Percentiles rank a stretch among this genome's conserved stretches.
These are phyloP conservation scores for Sclerotinia sclerotiorum DNA, from an alignment of 2,329 filamentous ascomycete genomes.

Conservation along the genomic window DNA sequence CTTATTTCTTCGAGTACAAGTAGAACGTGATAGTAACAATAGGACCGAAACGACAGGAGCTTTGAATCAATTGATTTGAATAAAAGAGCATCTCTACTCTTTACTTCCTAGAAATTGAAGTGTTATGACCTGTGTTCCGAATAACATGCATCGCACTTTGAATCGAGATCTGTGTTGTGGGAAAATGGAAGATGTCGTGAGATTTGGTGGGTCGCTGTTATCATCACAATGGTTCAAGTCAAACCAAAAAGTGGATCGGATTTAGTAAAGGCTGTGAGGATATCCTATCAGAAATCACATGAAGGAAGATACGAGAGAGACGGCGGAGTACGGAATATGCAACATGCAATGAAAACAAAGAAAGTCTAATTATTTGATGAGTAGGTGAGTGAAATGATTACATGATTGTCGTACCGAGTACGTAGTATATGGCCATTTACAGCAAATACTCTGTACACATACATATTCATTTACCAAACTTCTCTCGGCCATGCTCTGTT, in stretches of 20 bases:
- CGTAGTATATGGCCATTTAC: no score
- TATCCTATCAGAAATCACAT: no score
- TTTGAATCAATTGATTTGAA: neutral
- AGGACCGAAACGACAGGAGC: constrained; percentile 1
- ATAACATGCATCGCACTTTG: neutral
- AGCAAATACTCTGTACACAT: no score
- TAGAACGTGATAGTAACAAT: neutral
- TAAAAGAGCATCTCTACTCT: neutral
- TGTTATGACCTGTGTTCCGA: neutral
- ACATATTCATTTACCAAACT: no score
- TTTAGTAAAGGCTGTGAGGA: neutral
- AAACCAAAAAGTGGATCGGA: neutral
- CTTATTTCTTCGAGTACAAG: neutral
- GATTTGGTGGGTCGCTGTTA: neutral
- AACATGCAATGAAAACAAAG: neutral
- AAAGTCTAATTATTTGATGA: neutral
- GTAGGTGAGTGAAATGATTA: neutral
- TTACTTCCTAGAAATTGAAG: no score
- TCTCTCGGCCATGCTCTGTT: neutral
- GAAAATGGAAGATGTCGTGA: constrained; percentile 13
- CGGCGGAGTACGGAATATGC: neutral
- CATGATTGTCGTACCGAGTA: neutral
- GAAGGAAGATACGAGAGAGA: neutral
- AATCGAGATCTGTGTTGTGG: neutral
- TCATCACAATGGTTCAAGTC: neutral